Conservation (phyloP, 257 asterid genomes). For the Mentha longifolia region DNA sequence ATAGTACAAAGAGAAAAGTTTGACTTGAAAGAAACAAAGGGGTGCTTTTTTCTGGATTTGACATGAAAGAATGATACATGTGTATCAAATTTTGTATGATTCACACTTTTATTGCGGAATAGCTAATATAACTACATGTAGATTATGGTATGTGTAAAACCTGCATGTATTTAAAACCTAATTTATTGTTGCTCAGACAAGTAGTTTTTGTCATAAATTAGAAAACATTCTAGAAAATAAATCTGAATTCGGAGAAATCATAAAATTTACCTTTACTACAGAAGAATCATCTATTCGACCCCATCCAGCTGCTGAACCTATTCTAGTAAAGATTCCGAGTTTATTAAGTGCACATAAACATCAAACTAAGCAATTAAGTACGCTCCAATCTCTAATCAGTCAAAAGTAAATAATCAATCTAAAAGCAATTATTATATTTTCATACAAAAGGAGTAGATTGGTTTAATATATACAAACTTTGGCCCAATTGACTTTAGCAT, state of each 20-base stretch:
- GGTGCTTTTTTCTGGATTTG: no score
- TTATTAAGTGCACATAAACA: slow-evolving; percentile 14
- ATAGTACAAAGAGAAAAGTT: neutral
- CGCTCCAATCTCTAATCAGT: neutral
- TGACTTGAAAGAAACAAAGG: no score
- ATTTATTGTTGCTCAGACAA: no score
- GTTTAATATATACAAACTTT: neutral
- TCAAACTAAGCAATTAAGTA: neutral
- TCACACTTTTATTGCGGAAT: no score
- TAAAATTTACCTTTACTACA: slow-evolving; percentile 80
- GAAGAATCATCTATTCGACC: slow-evolving; percentile 94
- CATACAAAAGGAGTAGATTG: neutral
- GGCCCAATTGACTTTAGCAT: no score
- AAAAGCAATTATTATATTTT: neutral
- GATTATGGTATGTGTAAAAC: no score
- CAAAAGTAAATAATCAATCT: neutral
- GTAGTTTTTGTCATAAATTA: neutral
- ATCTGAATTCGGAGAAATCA: slow-evolving; percentile 29
- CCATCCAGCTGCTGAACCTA: slow-evolving; percentile 99
- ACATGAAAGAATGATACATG: no score
- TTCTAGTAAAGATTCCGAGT: slow-evolving; percentile 33
- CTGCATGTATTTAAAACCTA: no score
- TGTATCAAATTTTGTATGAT: no score
- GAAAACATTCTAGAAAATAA: neutral
- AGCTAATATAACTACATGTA: no score